Evolutionary conservation across 1,139 yeast species (phyloP), one percentile per base, ranked within the genome.

Genomic region (Yamadazyma oceani): DNA sequence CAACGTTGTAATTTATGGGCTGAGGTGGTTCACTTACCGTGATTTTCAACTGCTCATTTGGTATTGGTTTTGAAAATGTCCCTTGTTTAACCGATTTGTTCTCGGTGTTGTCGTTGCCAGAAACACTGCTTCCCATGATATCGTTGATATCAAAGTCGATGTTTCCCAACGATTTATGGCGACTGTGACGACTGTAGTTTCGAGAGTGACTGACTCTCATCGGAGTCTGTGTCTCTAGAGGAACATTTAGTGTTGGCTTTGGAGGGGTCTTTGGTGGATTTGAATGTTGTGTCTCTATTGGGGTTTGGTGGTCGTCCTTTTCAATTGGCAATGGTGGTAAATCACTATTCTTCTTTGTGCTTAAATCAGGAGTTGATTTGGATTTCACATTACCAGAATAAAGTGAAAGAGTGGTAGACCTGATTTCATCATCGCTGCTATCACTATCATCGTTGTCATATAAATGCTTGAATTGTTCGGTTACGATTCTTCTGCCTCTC

Each of bases 141-240:
- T 26, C 36, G 46, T 43, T 42, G 23, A 51, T 34, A 34, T 59
- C 52, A 37, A 66, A 62, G 27, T 66, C 64, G 32, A 70, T 67
- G 36, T 59, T 59, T 39, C 60, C 64, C 68, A 69, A 58, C 3
- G 74, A 69, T 38, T 61, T 62, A 35, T 65, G 66, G 32, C 76
- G 64, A 13, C 60, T 49, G 39, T 70, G 76, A 23, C 43, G 43
- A 37, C 49, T 43, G n/a, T 32, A 33, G 35, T 32, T 43, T 17
- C 48, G 37, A 9, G 26, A 21, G 24, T 43, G 47, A 8, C 32
- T 26, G n/a, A 30, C 29, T 28, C 64, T 59, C 34, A 51, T 50
- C 5, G 72, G 71, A 9, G 69, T 49, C 16, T 68, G 69, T 9
- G 66, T 41, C 19, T 35, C 37, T 24, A 22, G 39, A 3, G 24